phyloP scores from a whole-genome alignment of 768 basidiomycete genomes.

The Lentinula detonsa region DNA sequence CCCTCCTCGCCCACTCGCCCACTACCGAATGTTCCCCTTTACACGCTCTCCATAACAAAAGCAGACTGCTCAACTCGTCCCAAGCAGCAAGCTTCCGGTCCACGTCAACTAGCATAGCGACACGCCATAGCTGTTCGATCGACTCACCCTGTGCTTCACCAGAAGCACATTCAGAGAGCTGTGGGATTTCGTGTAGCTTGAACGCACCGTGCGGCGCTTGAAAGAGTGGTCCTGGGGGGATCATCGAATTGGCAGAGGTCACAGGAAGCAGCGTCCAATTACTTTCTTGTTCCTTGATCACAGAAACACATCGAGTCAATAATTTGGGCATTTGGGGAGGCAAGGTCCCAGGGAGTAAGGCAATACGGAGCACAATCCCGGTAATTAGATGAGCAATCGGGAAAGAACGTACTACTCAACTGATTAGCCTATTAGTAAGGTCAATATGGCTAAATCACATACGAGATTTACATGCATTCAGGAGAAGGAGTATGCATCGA shows the following conservation, averaged over 20 bases:
- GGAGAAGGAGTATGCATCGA: slow-evolving; percentile 41
- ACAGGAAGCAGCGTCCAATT: neutral
- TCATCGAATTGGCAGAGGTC: neutral
- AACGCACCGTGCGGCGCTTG: slow-evolving; percentile 27
- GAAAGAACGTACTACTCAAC: slow-evolving; percentile 10
- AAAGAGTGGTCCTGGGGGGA: slow-evolving; percentile 6
- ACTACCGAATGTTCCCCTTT: slow-evolving; percentile 30
- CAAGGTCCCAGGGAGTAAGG: slow-evolving; percentile 23
- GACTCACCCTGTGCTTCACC: slow-evolving; percentile 40
- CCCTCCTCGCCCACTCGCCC: slow-evolving; percentile 54
- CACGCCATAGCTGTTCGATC: slow-evolving; percentile 54
- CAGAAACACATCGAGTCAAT: slow-evolving; percentile 20
- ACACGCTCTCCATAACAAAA: slow-evolving; percentile 52
- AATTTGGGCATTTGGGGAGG: slow-evolving; percentile 21
- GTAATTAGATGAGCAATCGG: slow-evolving; percentile 18
- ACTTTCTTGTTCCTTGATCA: slow-evolving; percentile 24
- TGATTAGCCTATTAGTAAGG: neutral
- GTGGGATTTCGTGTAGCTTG: slow-evolving; percentile 27
- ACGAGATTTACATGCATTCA: slow-evolving; percentile 26
- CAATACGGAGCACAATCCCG: slow-evolving; percentile 28
- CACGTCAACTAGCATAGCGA: slow-evolving; percentile 30
- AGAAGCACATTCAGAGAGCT: slow-evolving; percentile 14
- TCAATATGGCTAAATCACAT: slow-evolving; percentile 11
- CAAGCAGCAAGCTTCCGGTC: slow-evolving; percentile 29
- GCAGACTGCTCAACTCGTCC: slow-evolving; percentile 45